A percentile compares a stretch with the other conserved stretches of the same genome.
phyloP scores from a whole-genome alignment of 2,329 filamentous ascomycete genomes.

The Exophiala xenobiotica region DNA sequence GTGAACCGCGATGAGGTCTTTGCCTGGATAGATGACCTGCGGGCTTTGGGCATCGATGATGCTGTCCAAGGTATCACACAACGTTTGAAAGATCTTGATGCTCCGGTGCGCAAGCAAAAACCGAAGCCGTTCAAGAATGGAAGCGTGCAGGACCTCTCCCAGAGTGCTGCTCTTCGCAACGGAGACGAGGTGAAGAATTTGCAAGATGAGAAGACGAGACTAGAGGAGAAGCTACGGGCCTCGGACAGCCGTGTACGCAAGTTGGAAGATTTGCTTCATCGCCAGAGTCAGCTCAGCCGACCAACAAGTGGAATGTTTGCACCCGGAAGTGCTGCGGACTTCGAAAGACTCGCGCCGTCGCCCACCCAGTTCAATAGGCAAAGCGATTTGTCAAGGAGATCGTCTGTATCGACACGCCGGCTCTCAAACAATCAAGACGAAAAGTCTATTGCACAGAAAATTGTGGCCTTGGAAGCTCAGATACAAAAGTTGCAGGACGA shows the following conservation, averaged over 20 bases:
- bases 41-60: slow-evolving; percentile 62
- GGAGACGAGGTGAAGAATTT: slow-evolving; percentile 76
- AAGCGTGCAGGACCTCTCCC: slow-evolving; percentile 89
- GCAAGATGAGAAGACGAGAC: slow-evolving; percentile 76
- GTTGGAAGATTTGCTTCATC: slow-evolving; percentile 86
- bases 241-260: slow-evolving; percentile 86
- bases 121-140: slow-evolving; percentile 93
- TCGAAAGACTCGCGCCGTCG: slow-evolving; percentile 37
- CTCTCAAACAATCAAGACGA: slow-evolving; percentile 61
- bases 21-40: slow-evolving; percentile 67
- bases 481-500: slow-evolving; percentile 71
- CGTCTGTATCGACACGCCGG: slow-evolving; percentile 60
- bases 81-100: slow-evolving; percentile 74
- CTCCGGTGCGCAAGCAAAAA: slow-evolving; percentile 80
- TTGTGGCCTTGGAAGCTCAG: slow-evolving; percentile 73
- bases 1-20: slow-evolving; percentile 74
- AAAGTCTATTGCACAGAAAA: slow-evolving; percentile 60
- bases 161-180: slow-evolving; percentile 78
- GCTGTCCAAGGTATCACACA: slow-evolving; percentile 72
- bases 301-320: slow-evolving; percentile 53
- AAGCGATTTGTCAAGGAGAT: slow-evolving; percentile 55
- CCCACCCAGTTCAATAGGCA: slow-evolving; percentile 35
- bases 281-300: slow-evolving; percentile 64
- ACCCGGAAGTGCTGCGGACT: slow-evolving; percentile 39
- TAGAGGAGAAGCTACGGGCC: slow-evolving; percentile 74